These are phyloP conservation scores for Chrysoporthe austroafricana DNA, from an alignment of 2,329 filamentous ascomycete genomes.

Conservation along the genomic window DNA sequence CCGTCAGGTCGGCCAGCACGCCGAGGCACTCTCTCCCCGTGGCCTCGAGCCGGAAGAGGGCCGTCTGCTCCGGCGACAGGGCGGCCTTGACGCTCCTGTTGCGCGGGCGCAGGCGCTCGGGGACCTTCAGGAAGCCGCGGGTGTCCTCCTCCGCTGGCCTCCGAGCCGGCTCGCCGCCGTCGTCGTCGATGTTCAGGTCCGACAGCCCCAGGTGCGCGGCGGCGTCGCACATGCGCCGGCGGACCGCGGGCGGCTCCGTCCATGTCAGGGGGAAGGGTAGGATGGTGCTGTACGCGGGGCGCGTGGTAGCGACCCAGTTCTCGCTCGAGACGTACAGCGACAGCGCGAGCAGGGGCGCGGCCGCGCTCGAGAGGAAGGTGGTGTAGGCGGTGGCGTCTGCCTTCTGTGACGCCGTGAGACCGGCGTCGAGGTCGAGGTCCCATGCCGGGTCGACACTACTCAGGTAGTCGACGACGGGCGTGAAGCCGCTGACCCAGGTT, in stretches of 20 bases:
- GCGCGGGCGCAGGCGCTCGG: slow-evolving; percentile 53
- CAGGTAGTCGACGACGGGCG: slow-evolving; percentile 63
- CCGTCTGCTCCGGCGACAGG: slow-evolving; percentile 71
- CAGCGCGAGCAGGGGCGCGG: slow-evolving; percentile 79
- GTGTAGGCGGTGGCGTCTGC: slow-evolving; percentile 59
- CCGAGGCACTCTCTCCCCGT: slow-evolving; percentile 72
- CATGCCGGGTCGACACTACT: slow-evolving; percentile 34
- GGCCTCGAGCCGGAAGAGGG: slow-evolving; percentile 75
- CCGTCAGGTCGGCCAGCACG: slow-evolving; percentile 60
- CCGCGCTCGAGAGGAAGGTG: slow-evolving; percentile 74
- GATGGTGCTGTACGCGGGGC: slow-evolving; percentile 78
- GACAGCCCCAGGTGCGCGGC: slow-evolving; percentile 73
- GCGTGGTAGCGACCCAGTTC: slow-evolving; percentile 79
- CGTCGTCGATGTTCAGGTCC: slow-evolving; percentile 61
- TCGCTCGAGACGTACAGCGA: slow-evolving; percentile 88
- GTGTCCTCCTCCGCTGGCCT: slow-evolving; percentile 34
- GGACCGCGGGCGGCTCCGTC: slow-evolving; percentile 75
- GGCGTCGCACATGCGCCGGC: slow-evolving; percentile 69
- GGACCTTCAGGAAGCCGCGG: slow-evolving; percentile 40
- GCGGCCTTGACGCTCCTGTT: slow-evolving; percentile 64
- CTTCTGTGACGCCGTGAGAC: slow-evolving; percentile 43
- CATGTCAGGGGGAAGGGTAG: slow-evolving; percentile 89
- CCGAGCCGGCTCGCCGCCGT: slow-evolving; percentile 32
- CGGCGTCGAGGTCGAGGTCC: slow-evolving; percentile 47
- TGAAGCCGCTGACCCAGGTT: slow-evolving; percentile 63